phyloP scores from a whole-genome alignment of 1,139 yeast genomes.

The Blastobotrys illinoisensis region DNA sequence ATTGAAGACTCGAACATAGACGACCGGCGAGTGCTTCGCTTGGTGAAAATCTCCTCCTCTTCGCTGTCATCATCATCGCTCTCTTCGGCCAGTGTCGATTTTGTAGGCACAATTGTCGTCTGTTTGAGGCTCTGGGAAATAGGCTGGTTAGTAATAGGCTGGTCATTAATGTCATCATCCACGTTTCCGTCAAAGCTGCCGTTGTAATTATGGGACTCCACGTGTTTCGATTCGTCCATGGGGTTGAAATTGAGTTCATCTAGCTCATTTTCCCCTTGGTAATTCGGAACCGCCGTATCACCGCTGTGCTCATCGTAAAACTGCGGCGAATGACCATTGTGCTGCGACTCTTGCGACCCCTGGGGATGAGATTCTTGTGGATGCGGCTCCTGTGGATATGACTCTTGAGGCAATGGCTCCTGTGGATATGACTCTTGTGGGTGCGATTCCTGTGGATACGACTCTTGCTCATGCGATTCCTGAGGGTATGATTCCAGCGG shows the following conservation, averaged over 20 bases:
- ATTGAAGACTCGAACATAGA: neutral
- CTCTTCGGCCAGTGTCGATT: constrained; percentile 29
- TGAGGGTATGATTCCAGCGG: too few relatives aligned
- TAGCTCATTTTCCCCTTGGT: neutral
- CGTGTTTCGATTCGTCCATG: neutral
- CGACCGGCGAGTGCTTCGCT: neutral
- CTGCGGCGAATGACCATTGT: neutral
- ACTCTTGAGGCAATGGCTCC: too few relatives aligned
- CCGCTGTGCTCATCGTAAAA: neutral
- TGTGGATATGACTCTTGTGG: too few relatives aligned
- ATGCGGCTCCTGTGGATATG: too few relatives aligned
- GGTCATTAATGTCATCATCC: neutral
- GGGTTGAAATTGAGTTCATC: neutral
- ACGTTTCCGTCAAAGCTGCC: neutral
- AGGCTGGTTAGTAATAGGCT: constrained; percentile 1
- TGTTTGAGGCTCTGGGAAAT: constrained; percentile 19
- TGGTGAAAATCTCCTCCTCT: constrained; percentile 14
- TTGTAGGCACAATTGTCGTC: constrained; percentile 29
- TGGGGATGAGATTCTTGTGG: too few relatives aligned
- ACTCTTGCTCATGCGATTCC: too few relatives aligned
- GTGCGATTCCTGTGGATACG: too few relatives aligned
- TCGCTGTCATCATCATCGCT: constrained; percentile 24
- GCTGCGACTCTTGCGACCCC: too few relatives aligned
- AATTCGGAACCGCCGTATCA: neutral
- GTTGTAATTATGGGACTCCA: too few relatives aligned